Evolutionary conservation across 495 filamentous ascomycete species (phyloP).

Genomic region (Penicillium samsonianum): DNA sequence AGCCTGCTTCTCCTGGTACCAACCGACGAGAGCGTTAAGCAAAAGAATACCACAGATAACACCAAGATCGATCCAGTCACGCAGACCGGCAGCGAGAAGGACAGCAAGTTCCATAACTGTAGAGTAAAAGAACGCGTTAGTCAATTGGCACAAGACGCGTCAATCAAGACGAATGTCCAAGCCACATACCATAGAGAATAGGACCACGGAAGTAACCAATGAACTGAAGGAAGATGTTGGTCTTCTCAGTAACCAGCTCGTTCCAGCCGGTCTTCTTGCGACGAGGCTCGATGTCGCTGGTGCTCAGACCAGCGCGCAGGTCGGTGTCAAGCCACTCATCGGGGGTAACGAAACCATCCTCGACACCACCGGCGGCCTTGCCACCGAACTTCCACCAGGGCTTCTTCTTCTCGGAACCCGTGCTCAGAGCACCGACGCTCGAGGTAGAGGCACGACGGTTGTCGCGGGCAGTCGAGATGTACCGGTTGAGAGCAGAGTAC

Average conservation of each 20-base stretch:
- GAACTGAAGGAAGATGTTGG: conserved; percentile 75
- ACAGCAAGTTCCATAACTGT: conserved; percentile 85
- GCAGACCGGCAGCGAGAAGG: conserved; percentile 73
- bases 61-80: conserved; percentile 83
- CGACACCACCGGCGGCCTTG: conserved; percentile 33
- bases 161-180: neutral
- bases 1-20: conserved; percentile 87
- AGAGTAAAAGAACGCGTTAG: conserved; percentile 13
- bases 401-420: conserved; percentile 46
- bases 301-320: conserved; percentile 61
- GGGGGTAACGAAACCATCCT: conserved; percentile 57
- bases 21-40: conserved; percentile 79
- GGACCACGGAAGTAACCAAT: conserved; percentile 79
- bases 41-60: conserved; percentile 81
- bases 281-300: conserved; percentile 60
- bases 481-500: conserved; percentile 59
- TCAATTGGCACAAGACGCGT: conserved; percentile 5
- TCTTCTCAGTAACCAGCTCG: conserved; percentile 74
- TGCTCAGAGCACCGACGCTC: conserved; percentile 47
- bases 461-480: conserved; percentile 67
- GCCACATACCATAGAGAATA: conserved; percentile 76
- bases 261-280: conserved; percentile 71
- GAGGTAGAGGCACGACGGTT: conserved; percentile 58
- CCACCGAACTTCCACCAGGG: conserved; percentile 62
- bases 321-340: conserved; percentile 76